phyloP scores from a whole-genome alignment of 441 rosid genomes.

The Omphalea diandra region DNA sequence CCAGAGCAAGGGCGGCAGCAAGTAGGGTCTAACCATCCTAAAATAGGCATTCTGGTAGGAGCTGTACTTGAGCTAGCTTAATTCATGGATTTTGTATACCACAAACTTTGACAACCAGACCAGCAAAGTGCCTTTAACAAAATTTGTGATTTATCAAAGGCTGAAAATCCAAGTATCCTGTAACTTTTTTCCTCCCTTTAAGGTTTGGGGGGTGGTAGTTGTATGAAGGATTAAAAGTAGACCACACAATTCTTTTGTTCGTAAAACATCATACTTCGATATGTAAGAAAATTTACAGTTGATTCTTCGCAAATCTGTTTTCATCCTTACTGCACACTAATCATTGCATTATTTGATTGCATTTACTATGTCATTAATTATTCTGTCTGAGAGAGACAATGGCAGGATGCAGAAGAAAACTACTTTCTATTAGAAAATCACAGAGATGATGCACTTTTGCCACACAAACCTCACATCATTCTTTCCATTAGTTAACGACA shows the following conservation, averaged over 20 bases:
- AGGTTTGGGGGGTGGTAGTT: background rate
- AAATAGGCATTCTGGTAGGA: background rate
- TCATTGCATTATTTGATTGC: background rate
- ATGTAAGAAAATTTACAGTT: background rate
- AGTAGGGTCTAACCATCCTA: constrained; percentile 27
- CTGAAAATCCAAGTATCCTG: background rate
- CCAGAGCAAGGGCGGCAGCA: constrained; percentile 61
- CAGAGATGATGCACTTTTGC: background rate
- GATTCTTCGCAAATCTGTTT: too few species aligned
- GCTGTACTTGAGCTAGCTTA: background rate
- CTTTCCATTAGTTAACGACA: constrained; percentile 17
- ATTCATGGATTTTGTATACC: background rate
- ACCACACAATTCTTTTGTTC: constrained; percentile 17
- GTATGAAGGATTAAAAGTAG: background rate
- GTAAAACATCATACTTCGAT: background rate
- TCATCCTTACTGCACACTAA: too few species aligned
- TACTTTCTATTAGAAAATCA: too few species aligned
- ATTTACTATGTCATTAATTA: background rate
- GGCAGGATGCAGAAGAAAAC: too few species aligned
- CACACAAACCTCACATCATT: constrained; percentile 18
- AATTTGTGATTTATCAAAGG: background rate
- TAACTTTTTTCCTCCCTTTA: too few species aligned
- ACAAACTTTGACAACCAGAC: background rate
- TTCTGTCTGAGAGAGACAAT: too few species aligned
- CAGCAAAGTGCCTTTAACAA: background rate